Base-by-base conservation (phyloP, 306 rosid species). In the Pterocarpus macrocarpus region DNA sequence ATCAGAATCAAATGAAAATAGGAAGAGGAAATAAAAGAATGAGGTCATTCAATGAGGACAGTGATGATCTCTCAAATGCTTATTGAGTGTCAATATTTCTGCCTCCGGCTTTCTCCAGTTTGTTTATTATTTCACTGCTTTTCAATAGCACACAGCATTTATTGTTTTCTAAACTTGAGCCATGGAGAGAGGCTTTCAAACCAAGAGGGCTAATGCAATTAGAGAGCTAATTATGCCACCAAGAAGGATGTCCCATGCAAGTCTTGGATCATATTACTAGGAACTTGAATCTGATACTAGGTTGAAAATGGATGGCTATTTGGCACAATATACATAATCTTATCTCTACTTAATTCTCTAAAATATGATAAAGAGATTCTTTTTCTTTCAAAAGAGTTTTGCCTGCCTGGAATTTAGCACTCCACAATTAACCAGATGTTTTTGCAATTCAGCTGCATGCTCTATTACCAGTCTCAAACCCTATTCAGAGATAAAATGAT, bases 181-280 rank as follows among this genome's bases (percentile, higher is more conserved):
- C 39, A 35, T 32, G 39, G 12, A 81, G 16, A 68, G 53, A 74
- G 55, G 45, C 53, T 76, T 55, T 43, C 64, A 65, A 65, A 67
- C 44, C 71, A 75, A 75, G 50, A 47, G 66, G 76, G 35, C 7
- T 16, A 50, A 69, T 28, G 34, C 67, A 47, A 49, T 13, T 33
- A 72, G 55, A 61, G 12, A 62, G 34, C 56, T 16, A 63, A 12
- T 44, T 56, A 71, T 35, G 63, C 76, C 67, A 71, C 82, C 85
- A 81, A 77, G 74, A 79, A 73, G 62, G 68, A 77, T 72, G 68
- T 47, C 53, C 35, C 69, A 64, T 57, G 55, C 63, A 64, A 76
- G 36, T 76, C 58, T 34, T 4, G 11, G 11, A 22, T 69, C 4
- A 39, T 68, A 73, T 39, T 67, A 17, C 55, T 39, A 52, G 44